Conservation (phyloP, 1,284 basidiomycete genomes). For the Ceratorhiza oryzae-sativae region DNA sequence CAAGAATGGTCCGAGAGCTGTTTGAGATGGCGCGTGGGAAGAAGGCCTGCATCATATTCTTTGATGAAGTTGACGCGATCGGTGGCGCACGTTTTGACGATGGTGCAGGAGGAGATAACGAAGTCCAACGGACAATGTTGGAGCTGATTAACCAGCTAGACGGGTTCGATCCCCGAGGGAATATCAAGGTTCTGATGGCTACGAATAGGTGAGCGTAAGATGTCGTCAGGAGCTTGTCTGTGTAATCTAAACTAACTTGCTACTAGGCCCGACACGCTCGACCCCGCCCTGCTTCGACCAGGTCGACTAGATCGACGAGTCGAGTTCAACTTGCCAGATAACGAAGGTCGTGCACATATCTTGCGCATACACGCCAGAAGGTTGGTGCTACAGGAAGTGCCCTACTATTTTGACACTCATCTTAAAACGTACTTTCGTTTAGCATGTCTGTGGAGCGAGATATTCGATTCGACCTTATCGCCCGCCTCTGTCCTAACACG, state of each 20-base stretch:
- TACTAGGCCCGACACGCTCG: conserved; percentile 92
- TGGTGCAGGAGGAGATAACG: conserved; percentile 98
- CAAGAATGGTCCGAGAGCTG: conserved; percentile 97
- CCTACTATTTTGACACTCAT: not conserved
- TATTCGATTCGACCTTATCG: conserved; percentile 98
- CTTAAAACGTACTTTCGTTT: conserved; percentile 17
- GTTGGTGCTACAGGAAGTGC: conserved; percentile 54
- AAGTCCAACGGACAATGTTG: conserved; percentile 99
- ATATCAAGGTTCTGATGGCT: conserved; percentile 99
- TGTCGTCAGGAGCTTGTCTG: conserved; percentile 8
- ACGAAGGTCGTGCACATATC: conserved; percentile 96
- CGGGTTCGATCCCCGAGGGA: conserved; percentile 97
- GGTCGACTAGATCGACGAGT: conserved; percentile 96
- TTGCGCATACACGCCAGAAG: conserved; percentile 95
- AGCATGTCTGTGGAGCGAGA: conserved; percentile 98
- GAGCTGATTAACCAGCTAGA: conserved; percentile 99
- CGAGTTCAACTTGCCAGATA: conserved; percentile 95
- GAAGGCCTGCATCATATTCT: conserved; percentile 99
- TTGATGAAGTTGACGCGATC: conserved; percentile 97
- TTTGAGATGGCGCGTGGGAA: conserved; percentile 99
- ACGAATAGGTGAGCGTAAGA: conserved; percentile 78
- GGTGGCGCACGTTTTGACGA: conserved; percentile 99
- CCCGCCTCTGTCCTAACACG: conserved; percentile 95
- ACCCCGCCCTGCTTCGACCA: conserved; percentile 94
- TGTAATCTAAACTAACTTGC: not conserved